Percentiles rank a stretch among this genome's conserved stretches.
phyloP scores from a whole-genome alignment of 371 early-diverging fungal species.

The Globomyces sp. region DNA sequence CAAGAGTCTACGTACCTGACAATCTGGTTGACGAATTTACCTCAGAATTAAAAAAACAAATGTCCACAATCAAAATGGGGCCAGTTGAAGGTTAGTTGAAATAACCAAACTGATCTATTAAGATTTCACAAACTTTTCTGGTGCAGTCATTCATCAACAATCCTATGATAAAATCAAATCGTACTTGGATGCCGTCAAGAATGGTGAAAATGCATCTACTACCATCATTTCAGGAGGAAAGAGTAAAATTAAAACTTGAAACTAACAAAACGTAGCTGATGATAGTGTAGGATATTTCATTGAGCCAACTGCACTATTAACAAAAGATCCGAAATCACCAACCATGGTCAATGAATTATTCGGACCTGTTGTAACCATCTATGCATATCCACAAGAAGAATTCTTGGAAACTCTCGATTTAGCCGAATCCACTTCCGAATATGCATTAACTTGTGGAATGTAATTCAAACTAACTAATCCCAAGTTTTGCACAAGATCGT shows the following conservation, averaged over 20 bases:
- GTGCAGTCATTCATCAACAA: constrained; percentile 84
- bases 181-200: constrained; percentile 73
- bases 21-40: constrained; percentile 76
- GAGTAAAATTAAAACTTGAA: neutral
- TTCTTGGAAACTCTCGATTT: constrained; percentile 68
- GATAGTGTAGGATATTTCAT: constrained; percentile 88
- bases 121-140: constrained; percentile 77
- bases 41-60: constrained; percentile 60
- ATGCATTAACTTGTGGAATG: constrained; percentile 81
- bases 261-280: neutral
- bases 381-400: constrained; percentile 84
- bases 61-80: constrained; percentile 79
- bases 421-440: constrained; percentile 76
- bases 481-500: constrained; percentile 82
- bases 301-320: constrained; percentile 87
- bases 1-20: constrained; percentile 86
- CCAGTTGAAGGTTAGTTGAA: constrained; percentile 57
- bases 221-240: constrained; percentile 48
- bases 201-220: constrained; percentile 31
- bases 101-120: neutral
- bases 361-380: constrained; percentile 95
- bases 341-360: constrained; percentile 96
- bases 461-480: neutral
- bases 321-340: constrained; percentile 80
- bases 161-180: constrained; percentile 93